Evolutionary conservation across 768 basidiomycete species (phyloP), one percentile per base, ranked within the genome.

Genomic region (Favolaschia claudopus): DNA sequence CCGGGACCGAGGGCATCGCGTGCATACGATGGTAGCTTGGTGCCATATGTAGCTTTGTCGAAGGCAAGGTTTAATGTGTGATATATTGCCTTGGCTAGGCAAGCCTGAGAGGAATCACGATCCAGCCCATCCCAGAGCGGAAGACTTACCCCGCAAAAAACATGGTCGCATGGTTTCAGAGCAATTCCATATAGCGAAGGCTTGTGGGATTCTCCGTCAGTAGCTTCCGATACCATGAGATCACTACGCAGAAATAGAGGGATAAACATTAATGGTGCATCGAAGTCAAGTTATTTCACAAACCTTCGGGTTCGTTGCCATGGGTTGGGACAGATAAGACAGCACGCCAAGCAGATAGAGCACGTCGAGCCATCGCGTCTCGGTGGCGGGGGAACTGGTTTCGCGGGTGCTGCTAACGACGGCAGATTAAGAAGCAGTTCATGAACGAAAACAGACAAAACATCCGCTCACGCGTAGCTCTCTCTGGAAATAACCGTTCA

Each of bases 241-340:
- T 58, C 47, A 36, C 57, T 58, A 40, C n/a, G 34, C n/a, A 36
- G 5, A 38, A 45, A 37, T 31, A 38, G 12, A 19, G 8, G 28
- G 15, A 27, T 45, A 10, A 9, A 45, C 5, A 39, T 9, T 3
- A n/a, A 33, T n/a, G 32, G 13, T 15, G 15, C 17, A 7, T 1
- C 5, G 15, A 31, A 25, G 3, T 28, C 9, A 17, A 33, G n/a
- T n/a, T n/a, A n/a, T n/a, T n/a, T n/a, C n/a, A 29, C 48, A 0
- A 17, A 57, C 60, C 47, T 52, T 24, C 52, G 45, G 5, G 62
- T 58, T 4, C 56, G 62, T 37, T 58, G 62, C 62, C 62, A 63
- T 6, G 62, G 62, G 27, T 63, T 55, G 36, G 57, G 47, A 12
- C 62, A 54, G 28, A 58, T 25, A 9, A 29, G 19, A 20, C 56